A percentile compares a stretch with the other conserved stretches of the same genome.
Evolutionary conservation across 1,284 basidiomycete species (phyloP).

Genomic region (Wolfiporia cocos): DNA sequence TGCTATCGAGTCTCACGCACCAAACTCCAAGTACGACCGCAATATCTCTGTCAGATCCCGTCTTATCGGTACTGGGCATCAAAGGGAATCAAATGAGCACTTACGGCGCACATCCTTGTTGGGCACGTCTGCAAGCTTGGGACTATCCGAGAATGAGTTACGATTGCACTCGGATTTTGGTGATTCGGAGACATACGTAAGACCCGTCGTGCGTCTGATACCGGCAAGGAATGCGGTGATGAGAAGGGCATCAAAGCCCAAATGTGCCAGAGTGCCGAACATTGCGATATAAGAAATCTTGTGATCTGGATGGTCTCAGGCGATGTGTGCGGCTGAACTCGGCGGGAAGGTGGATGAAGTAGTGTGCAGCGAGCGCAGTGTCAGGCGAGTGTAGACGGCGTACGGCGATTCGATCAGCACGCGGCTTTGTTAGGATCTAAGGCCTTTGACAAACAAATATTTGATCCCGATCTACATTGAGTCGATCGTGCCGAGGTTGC

Average conservation of each 20-base stretch:
- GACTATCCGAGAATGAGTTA: slow-evolving; percentile 34
- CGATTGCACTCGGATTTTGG: not conserved
- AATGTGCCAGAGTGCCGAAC: slow-evolving; percentile 61
- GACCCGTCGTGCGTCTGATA: slow-evolving; percentile 70
- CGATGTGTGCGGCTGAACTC: no score
- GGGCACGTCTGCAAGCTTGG: slow-evolving; percentile 61
- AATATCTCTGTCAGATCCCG: slow-evolving; percentile 46
- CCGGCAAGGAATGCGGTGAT: slow-evolving; percentile 77
- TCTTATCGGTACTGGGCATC: not conserved
- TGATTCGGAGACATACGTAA: slow-evolving; percentile 56
- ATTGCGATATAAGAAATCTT: slow-evolving; percentile 27
- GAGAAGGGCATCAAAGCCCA: slow-evolving; percentile 72
- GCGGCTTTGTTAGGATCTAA: slow-evolving; percentile 22
- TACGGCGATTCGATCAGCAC: slow-evolving; percentile 6
- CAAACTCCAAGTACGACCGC: slow-evolving; percentile 71
- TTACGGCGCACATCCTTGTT: slow-evolving; percentile 81
- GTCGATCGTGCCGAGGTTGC: no score
- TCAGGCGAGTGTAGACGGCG: no score
- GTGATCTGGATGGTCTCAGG: not conserved
- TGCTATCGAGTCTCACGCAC: slow-evolving; percentile 34
- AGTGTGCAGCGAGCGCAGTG: not conserved
- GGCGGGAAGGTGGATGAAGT: no score
- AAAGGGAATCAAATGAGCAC: slow-evolving; percentile 25
- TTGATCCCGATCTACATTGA: no score
- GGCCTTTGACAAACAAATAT: slow-evolving; percentile 23